A percentile compares a stretch with the other conserved stretches of the same genome.
These are phyloP conservation scores for Globisporangium heterothallicum DNA, from an alignment of 352 stramenopile genomes.

Conservation along the genomic window DNA sequence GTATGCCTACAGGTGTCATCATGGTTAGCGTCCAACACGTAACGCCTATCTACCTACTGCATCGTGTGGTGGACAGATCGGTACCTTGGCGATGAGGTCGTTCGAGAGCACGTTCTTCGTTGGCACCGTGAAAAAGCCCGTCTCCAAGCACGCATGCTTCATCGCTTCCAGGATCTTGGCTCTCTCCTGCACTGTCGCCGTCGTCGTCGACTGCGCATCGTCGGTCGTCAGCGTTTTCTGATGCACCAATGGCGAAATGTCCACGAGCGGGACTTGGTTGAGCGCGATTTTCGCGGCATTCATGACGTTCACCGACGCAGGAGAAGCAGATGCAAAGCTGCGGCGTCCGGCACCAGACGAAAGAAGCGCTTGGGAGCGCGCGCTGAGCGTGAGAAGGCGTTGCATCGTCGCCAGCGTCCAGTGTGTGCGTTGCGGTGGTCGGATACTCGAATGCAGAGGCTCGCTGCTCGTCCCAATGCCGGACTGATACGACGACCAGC, in stretches of 20 bases:
- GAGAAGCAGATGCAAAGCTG: neutral
- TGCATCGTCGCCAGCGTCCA: conserved; percentile 5
- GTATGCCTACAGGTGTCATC: conserved; percentile 35
- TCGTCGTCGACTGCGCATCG: neutral
- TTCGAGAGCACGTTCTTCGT: conserved; percentile 45
- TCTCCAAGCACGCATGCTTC: conserved; percentile 45
- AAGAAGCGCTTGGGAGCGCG: neutral
- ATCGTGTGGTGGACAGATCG: no score
- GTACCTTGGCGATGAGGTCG: conserved; percentile 49
- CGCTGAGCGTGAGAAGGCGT: neutral
- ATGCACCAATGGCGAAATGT: conserved; percentile 55
- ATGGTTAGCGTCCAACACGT: no score
- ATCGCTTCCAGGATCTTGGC: conserved; percentile 48
- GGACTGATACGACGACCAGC: no score
- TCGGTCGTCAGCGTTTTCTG: conserved; percentile 3
- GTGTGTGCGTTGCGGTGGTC: no score
- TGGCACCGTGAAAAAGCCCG: conserved; percentile 80
- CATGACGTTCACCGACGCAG: conserved; percentile 32
- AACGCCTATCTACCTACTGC: no score
- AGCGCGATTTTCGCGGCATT: conserved; percentile 40
- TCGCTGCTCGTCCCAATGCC: no score
- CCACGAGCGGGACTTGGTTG: conserved; percentile 55
- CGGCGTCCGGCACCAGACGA: neutral
- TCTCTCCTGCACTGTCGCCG: conserved; percentile 23
- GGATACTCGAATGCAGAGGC: no score